Base-by-base conservation (phyloP, 2,329 filamentous ascomycete species). In the Scorias spongiosa region DNA sequence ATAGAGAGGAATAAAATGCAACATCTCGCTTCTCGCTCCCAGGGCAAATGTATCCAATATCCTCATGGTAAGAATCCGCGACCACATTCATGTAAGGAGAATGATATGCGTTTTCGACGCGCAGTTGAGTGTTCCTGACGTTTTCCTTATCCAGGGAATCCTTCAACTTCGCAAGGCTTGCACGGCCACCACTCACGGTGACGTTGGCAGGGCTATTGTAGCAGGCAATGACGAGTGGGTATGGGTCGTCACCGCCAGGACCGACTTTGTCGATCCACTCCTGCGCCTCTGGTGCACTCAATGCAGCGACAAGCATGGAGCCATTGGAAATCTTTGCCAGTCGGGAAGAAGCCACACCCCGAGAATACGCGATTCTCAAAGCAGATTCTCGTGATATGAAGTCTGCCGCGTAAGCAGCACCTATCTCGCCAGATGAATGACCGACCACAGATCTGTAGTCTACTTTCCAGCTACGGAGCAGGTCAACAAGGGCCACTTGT, bases 401-500 rank as follows among this genome's bases (percentile, higher is more conserved):
- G 11, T 54, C 55, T 5, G 53, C 47, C 4, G 53, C 50, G 43
- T 56, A 59, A 2, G 59, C 56, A 1, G 57, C 57, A 10, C 50
- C 57, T 11, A 61, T 58, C 43, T 62, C 59, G 10, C 59, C 59
- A n/a, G 40, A 49, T 2, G 52, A 57, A 43, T 62, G 59, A 4
- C 59, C 59, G 26, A 56, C 46, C 0, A 56, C 53, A 10, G 46
- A 43, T 10, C 15, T 18, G 3, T 58, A 54, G 8, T 9, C 4
- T 10, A 61, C 44, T 7, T 42, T 44, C 49, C 49, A 55, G 9
- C 46, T 38, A 11, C 10, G 10, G 1, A 72, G 57, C 0, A 66
- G 49, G 11, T 69, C 59, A 0, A 69, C 57, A 0, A 73, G 49
- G 0, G 59, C 71, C 2, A 77, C 60, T 49, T 77, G 74, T 1